These are phyloP conservation scores for Hsuehochloa calcarea DNA, from an alignment of 176 grass and related monocot species.

Conservation along the genomic window DNA sequence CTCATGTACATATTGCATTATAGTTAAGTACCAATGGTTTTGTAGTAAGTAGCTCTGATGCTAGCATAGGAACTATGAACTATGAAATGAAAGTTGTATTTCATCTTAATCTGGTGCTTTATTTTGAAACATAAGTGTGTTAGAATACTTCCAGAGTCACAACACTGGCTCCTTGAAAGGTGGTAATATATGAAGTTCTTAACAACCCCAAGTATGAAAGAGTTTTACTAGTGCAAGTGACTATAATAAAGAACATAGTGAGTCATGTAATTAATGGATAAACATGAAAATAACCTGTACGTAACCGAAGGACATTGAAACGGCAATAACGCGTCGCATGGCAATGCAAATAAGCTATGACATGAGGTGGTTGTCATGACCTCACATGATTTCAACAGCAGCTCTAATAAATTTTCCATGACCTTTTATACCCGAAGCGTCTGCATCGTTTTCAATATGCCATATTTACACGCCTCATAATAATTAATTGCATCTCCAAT, in stretches of 20 bases:
- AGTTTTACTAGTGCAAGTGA: not conserved
- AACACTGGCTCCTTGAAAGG: not conserved
- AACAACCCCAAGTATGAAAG: not conserved
- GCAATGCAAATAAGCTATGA: conserved; percentile 2
- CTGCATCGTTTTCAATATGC: not conserved
- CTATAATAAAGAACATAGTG: not conserved
- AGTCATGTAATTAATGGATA: not conserved
- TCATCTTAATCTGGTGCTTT: not conserved
- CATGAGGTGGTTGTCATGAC: not conserved
- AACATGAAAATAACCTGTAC: not conserved
- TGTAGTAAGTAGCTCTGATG: not conserved
- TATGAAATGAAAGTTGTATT: not conserved
- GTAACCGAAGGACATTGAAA: not conserved
- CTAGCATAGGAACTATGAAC: not conserved
- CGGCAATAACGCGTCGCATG: not conserved
- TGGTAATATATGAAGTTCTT: not conserved
- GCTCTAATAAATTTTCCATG: not conserved
- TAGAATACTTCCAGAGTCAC: not conserved
- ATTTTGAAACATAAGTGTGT: not conserved
- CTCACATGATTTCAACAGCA: not conserved
- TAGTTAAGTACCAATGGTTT: not conserved
- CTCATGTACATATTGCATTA: not conserved
- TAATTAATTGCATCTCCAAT: not conserved
- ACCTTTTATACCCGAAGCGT: not conserved
- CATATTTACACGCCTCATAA: not conserved